Base-by-base conservation (phyloP, 148 eudicot genomes). In the Camellia japonica region DNA sequence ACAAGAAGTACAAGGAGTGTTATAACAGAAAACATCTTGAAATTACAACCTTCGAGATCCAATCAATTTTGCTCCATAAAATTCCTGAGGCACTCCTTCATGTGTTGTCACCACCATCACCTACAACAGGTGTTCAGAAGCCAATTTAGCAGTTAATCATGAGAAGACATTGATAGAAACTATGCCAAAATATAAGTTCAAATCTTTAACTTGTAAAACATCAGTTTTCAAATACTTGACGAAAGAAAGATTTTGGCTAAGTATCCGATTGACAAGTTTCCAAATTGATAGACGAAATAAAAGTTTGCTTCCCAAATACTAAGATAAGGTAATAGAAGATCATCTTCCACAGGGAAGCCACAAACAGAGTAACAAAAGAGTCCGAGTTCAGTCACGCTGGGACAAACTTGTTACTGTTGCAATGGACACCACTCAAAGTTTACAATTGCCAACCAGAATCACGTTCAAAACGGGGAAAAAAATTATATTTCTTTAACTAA, bases 1-100 rank as follows among this genome's bases (percentile, higher is more conserved):
- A 16, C 7, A 9, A 15, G 13, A 80, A 59, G 55, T 38, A 60
- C 0, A 60, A 70, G 23, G 42, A 67, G 20, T 49, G 47, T 18
- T 14, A 80, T 66, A 18, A 67, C 13, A 42, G 38, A 73, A 41
- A 16, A 20, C 7, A n/a, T 30, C 38, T 10, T 23, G 56, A 67
- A 61, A 19, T 23, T 2, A 82, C 77, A 78, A 93, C 99, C 99
- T 95, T 66, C 87, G 87, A 73, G 99, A 95, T 77, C 99, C 99
- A 79, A 95, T 89, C 76, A 91, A 82, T 84, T 93, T 87, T 65
- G 99, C 99, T 81, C 99, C 99, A 84, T 95, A 89, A 83, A 95
- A 95, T 79, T 95, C 99, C 59, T 90, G 62, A n/a, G 99, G 99
- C 63, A 95, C 94, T 81, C 99, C 99, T 92, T 93, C 99, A 87